phyloP scores from a whole-genome alignment of 768 basidiomycete genomes.

The Trametes elegans region DNA sequence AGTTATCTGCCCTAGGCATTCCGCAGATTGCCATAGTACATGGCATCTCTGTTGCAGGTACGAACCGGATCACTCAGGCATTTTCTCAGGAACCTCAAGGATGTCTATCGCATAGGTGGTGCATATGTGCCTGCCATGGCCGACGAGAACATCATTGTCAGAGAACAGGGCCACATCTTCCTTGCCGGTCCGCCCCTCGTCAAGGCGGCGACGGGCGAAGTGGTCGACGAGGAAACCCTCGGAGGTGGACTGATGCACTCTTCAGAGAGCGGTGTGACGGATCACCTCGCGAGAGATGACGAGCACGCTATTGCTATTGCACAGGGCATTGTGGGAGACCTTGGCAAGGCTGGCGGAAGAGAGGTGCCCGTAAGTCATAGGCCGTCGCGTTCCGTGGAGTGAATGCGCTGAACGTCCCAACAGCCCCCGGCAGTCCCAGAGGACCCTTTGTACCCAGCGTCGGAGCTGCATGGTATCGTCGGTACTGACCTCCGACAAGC shows the following conservation, averaged over 20 bases:
- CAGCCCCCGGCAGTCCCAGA: conserved; percentile 60
- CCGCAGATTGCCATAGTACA: conserved; percentile 93
- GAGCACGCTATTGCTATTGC: conserved; percentile 83
- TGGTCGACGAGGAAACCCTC: conserved; percentile 88
- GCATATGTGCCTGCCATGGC: conserved; percentile 97
- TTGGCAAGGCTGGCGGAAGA: conserved; percentile 60
- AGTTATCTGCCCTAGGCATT: conserved; percentile 89
- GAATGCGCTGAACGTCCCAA: not conserved
- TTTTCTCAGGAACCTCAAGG: not conserved
- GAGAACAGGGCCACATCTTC: conserved; percentile 91
- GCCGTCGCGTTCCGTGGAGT: not conserved
- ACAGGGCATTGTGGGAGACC: conserved; percentile 71
- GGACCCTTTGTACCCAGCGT: conserved; percentile 73
- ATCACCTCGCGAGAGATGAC: conserved; percentile 83
- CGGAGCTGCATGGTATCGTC: conserved; percentile 88
- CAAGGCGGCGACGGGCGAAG: conserved; percentile 92
- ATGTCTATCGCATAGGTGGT: conserved; percentile 50
- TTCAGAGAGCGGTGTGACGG: conserved; percentile 86
- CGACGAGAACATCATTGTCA: conserved; percentile 89
- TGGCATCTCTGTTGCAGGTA: conserved; percentile 89
- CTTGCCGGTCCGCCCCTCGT: conserved; percentile 93
- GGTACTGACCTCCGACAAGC: conserved; percentile 85
- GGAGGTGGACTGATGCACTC: conserved; percentile 93
- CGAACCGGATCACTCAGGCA: conserved; percentile 1
- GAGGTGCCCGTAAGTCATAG: conserved; percentile 49